Base-by-base conservation (phyloP, 306 rosid genomes). In the Lathyrus aphaca region DNA sequence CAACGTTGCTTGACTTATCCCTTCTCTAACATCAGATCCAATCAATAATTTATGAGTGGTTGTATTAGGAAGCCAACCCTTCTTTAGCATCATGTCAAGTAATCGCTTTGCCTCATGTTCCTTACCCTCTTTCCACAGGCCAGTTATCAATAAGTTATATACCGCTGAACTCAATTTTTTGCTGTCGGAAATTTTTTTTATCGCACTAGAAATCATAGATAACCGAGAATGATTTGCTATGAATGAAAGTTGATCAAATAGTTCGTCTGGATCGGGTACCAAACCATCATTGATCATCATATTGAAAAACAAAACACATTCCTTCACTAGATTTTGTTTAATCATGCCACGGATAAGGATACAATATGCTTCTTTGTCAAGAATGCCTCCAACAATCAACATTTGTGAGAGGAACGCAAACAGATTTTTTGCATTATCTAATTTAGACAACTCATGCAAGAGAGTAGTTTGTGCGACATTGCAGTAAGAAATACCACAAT, bases 11-110 rank as follows among this genome's bases (percentile, higher is more conserved):
- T 68, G n/a, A 27, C 17, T 73, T 65, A 29, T 66, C 66, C 83
- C 81, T 54, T 81, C 85, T 56, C 82, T 46, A 12, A 50, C 83
- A 59, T 62, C 74, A 69, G 87, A 86, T 30, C 98, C 94, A 29
- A 85, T 75, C 84, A 94, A 80, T 81, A 90, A 76, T 63, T 82
- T 86, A 77, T 88, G 98, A 82, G 96, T 90, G 59, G 43, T 49
- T 37, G 82, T 77, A 82, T 90, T 92, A 0, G 94, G 98, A 68
- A 94, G 83, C 96, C 96, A 94, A 68, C 97, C 94, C 74, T 80
- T 82, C 73, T 94, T 96, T 84, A 93, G 74, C 96, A 90, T 93
- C 61, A 74, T 67, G 67, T 93, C 97, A 80, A 93, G 79, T 25
- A 93, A 78, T 17, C 38, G 62, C 5, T 37, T 39, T 0, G 98